phyloP scores from a whole-genome alignment of 495 filamentous ascomycete species.

The Alectoria sarmentosa region DNA sequence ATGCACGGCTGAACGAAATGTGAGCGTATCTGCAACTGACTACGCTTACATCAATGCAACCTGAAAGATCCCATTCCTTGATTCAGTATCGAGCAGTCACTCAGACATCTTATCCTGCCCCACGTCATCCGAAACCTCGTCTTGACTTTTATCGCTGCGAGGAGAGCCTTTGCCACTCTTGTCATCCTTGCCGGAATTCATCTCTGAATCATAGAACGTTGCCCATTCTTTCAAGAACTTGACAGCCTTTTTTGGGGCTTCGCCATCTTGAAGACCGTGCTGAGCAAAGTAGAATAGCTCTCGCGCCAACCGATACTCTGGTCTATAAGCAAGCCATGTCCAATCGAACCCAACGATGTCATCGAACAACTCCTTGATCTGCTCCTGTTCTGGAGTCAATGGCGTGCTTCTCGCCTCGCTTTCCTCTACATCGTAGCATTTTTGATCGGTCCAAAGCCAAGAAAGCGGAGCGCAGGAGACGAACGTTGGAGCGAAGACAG shows the following conservation, averaged over 20 bases:
- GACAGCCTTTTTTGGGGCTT: neutral
- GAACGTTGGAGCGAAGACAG: conserved; percentile 23
- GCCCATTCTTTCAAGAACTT: neutral
- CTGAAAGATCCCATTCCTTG: neutral
- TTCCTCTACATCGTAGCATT: conserved; percentile 15
- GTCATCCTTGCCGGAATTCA: neutral
- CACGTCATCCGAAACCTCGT: neutral
- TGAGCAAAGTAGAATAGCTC: conserved; percentile 10
- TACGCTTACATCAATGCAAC: neutral
- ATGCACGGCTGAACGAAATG: neutral
- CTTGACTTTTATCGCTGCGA: neutral
- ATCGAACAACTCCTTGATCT: conserved; percentile 30
- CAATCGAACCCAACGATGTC: conserved; percentile 24
- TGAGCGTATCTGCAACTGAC: neutral
- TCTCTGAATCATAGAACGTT: neutral
- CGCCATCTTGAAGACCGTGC: neutral
- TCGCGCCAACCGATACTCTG: conserved; percentile 27
- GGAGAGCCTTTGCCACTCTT: neutral
- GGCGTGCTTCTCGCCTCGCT: conserved; percentile 23
- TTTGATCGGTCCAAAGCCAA: conserved; percentile 30
- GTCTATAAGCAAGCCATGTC: conserved; percentile 20
- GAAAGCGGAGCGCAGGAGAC: conserved; percentile 30
- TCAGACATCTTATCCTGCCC: neutral
- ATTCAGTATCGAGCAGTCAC: neutral
- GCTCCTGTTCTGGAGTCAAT: conserved; percentile 4